These are phyloP conservation scores for Tetradesmus obliquus DNA, from an alignment of 139 green algal genomes.

Conservation along the genomic window DNA sequence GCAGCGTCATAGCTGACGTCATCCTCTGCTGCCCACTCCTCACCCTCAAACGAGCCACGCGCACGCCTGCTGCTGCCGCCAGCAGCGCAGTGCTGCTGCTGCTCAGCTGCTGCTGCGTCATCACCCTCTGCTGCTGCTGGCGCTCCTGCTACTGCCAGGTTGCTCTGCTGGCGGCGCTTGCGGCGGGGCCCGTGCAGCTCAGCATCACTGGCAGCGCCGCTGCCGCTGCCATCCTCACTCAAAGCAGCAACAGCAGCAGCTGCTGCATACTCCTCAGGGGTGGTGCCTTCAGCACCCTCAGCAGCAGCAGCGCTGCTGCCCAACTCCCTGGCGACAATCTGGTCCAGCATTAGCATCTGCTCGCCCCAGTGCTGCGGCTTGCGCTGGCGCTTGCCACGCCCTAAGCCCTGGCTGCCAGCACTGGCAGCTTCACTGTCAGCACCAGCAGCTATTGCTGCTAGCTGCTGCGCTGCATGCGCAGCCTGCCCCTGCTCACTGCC, in stretches of 20 bases:
- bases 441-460: neutral
- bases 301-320: neutral
- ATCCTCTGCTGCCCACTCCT: neutral
- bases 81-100: neutral
- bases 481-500: neutral
- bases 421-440: constrained; percentile 1
- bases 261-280: neutral
- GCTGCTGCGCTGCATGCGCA: neutral
- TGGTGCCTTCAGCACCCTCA: neutral
- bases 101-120: neutral
- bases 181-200: neutral
- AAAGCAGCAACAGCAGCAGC: neutral
- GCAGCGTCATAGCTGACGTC: neutral
- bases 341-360: constrained; percentile 26
- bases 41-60: neutral
- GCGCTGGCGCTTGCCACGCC: constrained; percentile 22
- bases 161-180: neutral
- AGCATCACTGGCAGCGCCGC: neutral
- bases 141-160: neutral
- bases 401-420: neutral
- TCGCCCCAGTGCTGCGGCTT: constrained; percentile 27
- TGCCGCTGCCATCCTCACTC: neutral
- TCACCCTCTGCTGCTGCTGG: neutral
- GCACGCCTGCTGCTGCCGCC: neutral
- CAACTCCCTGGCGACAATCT: constrained; percentile 9